Percentiles rank a stretch among this genome's conserved stretches.
phyloP scores from a whole-genome alignment of 148 eudicot species.

The Diospyros kaki region DNA sequence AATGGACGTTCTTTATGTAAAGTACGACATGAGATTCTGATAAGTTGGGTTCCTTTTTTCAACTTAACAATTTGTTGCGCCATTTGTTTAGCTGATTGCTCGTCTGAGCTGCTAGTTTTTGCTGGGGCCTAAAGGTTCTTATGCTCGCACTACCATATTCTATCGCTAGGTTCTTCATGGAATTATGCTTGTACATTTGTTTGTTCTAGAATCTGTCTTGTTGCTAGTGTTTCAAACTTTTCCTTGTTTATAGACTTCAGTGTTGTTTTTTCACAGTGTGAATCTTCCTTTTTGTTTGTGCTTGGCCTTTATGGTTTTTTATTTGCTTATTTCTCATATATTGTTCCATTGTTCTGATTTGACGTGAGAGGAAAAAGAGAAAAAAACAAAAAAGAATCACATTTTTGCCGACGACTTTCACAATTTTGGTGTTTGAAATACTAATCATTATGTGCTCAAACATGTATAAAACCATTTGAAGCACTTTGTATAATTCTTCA shows the following conservation, averaged over 20 bases:
- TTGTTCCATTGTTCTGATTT: slow-evolving; percentile 10
- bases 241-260: slow-evolving; percentile 16
- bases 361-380: slow-evolving; percentile 3
- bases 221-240: slow-evolving; percentile 10
- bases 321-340: neutral
- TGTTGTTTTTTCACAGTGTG: slow-evolving; percentile 25
- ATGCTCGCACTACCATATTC: slow-evolving; percentile 9
- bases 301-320: slow-evolving; percentile 10
- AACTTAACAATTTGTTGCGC: slow-evolving; percentile 19
- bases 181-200: slow-evolving; percentile 10
- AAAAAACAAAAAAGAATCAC: slow-evolving; percentile 11
- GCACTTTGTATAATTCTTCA: neutral
- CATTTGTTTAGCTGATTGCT: slow-evolving; percentile 10
- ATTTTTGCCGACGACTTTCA: slow-evolving; percentile 12
- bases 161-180: neutral
- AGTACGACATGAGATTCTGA: slow-evolving; percentile 18
- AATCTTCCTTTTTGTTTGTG: slow-evolving; percentile 23
- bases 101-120: neutral
- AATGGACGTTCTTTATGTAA: slow-evolving; percentile 8
- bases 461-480: neutral
- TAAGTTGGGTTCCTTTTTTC: slow-evolving; percentile 19
- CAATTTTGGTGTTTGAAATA: neutral
- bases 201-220: slow-evolving; percentile 14
- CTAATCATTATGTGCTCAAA: neutral
- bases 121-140: slow-evolving; percentile 22